Conservation (phyloP, 805 yeast genomes). For the Saccharomycopsis fibuligera region DNA sequence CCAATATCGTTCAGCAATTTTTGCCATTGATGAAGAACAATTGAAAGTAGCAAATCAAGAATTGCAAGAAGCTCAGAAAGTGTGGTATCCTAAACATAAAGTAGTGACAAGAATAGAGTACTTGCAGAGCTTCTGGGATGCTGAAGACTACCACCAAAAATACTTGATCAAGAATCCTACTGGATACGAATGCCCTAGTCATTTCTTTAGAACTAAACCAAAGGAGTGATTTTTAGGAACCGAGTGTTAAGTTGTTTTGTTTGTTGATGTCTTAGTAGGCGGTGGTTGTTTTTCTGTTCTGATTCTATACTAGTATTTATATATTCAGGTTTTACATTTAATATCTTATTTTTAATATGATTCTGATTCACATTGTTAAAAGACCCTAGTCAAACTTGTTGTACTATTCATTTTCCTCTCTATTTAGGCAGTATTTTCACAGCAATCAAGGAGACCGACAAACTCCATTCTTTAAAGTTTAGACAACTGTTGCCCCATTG, state of each 20-base stretch:
- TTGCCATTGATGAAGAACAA: slow-evolving; percentile 47
- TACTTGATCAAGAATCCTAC: slow-evolving; percentile 74
- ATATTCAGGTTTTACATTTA: too few relatives aligned
- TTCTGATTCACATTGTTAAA: too few relatives aligned
- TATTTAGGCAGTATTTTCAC: too few relatives aligned
- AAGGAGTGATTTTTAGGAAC: slow-evolving; percentile 7
- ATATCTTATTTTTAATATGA: too few relatives aligned
- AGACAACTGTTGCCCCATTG: too few relatives aligned
- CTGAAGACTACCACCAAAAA: slow-evolving; percentile 90
- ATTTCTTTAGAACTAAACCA: slow-evolving; percentile 50
- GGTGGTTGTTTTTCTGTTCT: too few relatives aligned
- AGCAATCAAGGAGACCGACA: too few relatives aligned
- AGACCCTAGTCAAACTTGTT: too few relatives aligned
- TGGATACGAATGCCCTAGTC: slow-evolving; percentile 90
- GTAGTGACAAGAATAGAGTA: slow-evolving; percentile 70
- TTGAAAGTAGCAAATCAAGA: slow-evolving; percentile 38
- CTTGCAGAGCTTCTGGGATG: slow-evolving; percentile 71
- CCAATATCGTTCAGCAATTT: slow-evolving; percentile 84
- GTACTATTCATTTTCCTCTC: too few relatives aligned
- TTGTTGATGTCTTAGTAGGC: too few relatives aligned
- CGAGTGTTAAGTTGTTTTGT: background rate
- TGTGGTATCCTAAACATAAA: slow-evolving; percentile 65
- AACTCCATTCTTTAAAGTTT: too few relatives aligned
- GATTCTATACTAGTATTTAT: too few relatives aligned
- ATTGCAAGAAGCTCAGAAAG: slow-evolving; percentile 53